phyloP scores from a whole-genome alignment of 495 filamentous ascomycete species.

The Trichocladium uniseriatum region DNA sequence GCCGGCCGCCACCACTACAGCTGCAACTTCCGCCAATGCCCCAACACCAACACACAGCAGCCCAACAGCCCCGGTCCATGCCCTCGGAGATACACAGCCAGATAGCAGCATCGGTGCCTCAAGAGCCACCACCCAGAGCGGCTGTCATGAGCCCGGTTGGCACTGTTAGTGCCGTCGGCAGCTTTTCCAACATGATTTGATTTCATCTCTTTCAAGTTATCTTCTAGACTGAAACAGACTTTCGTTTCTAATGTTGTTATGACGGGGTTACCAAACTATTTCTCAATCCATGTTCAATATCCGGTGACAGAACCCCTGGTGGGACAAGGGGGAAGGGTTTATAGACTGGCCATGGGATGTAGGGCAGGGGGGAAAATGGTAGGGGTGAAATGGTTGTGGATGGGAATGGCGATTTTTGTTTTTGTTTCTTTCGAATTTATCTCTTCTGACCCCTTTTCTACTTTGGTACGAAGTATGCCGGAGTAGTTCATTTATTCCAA shows the following conservation, averaged over 20 bases:
- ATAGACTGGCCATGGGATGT: no score
- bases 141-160: slow-evolving; percentile 14
- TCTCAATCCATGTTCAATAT: no score
- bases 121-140: slow-evolving; percentile 20
- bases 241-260: slow-evolving; percentile 2
- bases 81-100: slow-evolving; percentile 24
- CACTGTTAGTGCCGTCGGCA: slow-evolving; percentile 17
- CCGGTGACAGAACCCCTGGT: no score
- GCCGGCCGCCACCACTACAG: slow-evolving; percentile 9
- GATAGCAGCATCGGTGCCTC: no score
- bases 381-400: background rate
- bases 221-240: background rate
- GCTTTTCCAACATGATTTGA: slow-evolving; percentile 38
- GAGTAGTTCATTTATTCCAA: no score
- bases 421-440: slow-evolving; percentile 1
- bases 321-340: no score
- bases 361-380: background rate
- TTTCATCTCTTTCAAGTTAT: background rate
- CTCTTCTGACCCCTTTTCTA: background rate
- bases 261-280: background rate
- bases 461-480: no score
- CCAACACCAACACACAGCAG: slow-evolving; percentile 15
- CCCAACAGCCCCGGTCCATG: slow-evolving; percentile 22
- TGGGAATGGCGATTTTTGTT: background rate
- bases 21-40: slow-evolving; percentile 11